Evolutionary conservation across 768 basidiomycete species (phyloP), one percentile per base, ranked within the genome.

Genomic region (Lactarius trivialis): DNA sequence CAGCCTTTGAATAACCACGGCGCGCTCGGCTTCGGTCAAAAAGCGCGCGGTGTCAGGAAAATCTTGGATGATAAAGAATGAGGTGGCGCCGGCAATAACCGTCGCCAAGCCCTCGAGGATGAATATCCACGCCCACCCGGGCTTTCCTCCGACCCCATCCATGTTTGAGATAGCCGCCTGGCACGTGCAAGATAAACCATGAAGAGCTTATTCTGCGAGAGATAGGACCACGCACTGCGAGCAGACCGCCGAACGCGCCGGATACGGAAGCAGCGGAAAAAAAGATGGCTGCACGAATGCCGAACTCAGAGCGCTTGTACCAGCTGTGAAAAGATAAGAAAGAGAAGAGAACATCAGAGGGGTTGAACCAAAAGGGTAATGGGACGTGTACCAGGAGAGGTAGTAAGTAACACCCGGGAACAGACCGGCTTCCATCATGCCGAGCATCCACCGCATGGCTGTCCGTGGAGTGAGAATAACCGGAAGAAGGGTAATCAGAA

Each of bases 1-100:
- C 37, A 91, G 75, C 21, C 87, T 77, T 26, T 83, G 79, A 57
- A 90, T 77, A 56, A 89, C 79, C 21, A 85, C 76, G 8, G 83
- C 84, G 33, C 86, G 77, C 73, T 91, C 89, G 3, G 75, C 79
- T 66, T 88, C 85, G n/a, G 79, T 80, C 7, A 92, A 76, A 76
- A 91, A 91, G 66, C 80, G 86, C 30, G 89, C 89, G 1, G 83
- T 88, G 67, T 91, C 88, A 3, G 90, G 89, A 73, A 91, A 92
- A 70, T 91, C 90, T 68, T 89, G 84, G 61, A 91, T 82, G 69
- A 91, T 82, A 79, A 81, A 91, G 75, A 84, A 91, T 1, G 88
- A 89, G 11, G 77, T 71, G 26, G 71, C 70, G 9, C 85, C 87
- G 6, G 85, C 86, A n/a, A 89, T 17, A 28, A 90, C 77, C 1